Evolutionary conservation across 1,139 yeast species (phyloP).

Genomic region (Zygoascus sp.): DNA sequence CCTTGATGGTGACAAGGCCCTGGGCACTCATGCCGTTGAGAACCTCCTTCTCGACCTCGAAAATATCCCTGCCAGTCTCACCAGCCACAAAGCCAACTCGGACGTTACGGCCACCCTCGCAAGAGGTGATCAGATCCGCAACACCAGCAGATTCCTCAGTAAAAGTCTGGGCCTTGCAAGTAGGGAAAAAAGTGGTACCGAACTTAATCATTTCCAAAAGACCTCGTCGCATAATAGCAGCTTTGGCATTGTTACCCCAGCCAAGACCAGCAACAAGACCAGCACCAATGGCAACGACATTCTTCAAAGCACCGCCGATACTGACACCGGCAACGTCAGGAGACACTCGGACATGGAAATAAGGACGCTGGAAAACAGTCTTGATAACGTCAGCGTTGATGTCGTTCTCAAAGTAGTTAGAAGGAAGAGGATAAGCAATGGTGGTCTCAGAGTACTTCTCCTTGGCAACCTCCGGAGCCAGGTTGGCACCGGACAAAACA

Average conservation of each 20-base stretch:
- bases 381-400: slow-evolving; percentile 64
- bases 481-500: slow-evolving; percentile 89
- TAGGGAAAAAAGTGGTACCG: slow-evolving; percentile 69
- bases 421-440: slow-evolving; percentile 75
- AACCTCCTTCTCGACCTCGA: slow-evolving; percentile 74
- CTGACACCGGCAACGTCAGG: slow-evolving; percentile 92
- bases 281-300: slow-evolving; percentile 87
- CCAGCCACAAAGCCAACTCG: slow-evolving; percentile 65
- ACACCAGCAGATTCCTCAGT: slow-evolving; percentile 94
- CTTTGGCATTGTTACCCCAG: slow-evolving; percentile 97
- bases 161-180: slow-evolving; percentile 69
- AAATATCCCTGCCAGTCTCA: slow-evolving; percentile 65
- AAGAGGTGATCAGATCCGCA: slow-evolving; percentile 93
- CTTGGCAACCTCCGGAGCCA: slow-evolving; percentile 91
- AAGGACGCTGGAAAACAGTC: slow-evolving; percentile 85
- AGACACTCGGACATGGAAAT: slow-evolving; percentile 88
- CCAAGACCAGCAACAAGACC: slow-evolving; percentile 95
- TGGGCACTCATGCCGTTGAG: slow-evolving; percentile 94
- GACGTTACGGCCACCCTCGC: slow-evolving; percentile 94
- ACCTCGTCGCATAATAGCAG: slow-evolving; percentile 94
- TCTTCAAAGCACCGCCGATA: slow-evolving; percentile 91
- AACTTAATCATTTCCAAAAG: slow-evolving; percentile 80
- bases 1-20: slow-evolving; percentile 84
- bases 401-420: slow-evolving; percentile 65
- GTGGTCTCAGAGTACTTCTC: slow-evolving; percentile 95